Conservation (phyloP, 257 asterid genomes). For the Rhazya stricta region DNA sequence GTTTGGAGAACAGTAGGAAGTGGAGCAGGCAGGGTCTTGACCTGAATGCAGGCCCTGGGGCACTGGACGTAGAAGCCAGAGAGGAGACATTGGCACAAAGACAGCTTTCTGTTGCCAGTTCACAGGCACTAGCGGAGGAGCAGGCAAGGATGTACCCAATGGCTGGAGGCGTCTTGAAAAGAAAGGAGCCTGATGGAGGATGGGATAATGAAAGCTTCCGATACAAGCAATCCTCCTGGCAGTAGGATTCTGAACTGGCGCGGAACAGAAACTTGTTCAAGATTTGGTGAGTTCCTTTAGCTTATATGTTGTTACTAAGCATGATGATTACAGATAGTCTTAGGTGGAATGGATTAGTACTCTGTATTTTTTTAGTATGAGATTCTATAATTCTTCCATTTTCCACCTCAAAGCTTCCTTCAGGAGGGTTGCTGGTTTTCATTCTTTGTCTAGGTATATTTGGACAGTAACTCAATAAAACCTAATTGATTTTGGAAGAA, state of each 20-base stretch:
- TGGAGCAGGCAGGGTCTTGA: slow-evolving; percentile 79
- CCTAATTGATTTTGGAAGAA: not conserved
- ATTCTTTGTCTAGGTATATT: not conserved
- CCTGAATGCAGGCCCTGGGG: slow-evolving; percentile 82
- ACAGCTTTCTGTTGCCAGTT: slow-evolving; percentile 53
- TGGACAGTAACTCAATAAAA: not conserved
- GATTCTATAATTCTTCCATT: not conserved
- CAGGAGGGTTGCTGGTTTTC: not conserved
- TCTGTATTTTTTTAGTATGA: not conserved
- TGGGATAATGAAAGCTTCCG: slow-evolving; percentile 63
- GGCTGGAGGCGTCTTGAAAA: slow-evolving; percentile 51
- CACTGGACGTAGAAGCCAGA: slow-evolving; percentile 51
- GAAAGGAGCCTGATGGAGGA: slow-evolving; percentile 83
- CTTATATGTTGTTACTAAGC: not conserved
- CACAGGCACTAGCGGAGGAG: slow-evolving; percentile 62
- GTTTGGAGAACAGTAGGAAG: slow-evolving; percentile 49
- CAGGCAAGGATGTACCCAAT: slow-evolving; percentile 49
- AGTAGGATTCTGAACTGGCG: slow-evolving; percentile 14
- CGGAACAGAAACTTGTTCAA: not conserved
- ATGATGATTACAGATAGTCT: not conserved
- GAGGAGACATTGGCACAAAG: slow-evolving; percentile 50
- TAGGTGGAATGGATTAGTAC: not conserved
- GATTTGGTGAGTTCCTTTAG: slow-evolving; percentile 3
- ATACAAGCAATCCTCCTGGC: slow-evolving; percentile 73
- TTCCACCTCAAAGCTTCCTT: not conserved